Evolutionary conservation across 148 eudicot genomes (phyloP), one percentile per base, ranked within the genome.

Genomic region (Cornus florida): DNA sequence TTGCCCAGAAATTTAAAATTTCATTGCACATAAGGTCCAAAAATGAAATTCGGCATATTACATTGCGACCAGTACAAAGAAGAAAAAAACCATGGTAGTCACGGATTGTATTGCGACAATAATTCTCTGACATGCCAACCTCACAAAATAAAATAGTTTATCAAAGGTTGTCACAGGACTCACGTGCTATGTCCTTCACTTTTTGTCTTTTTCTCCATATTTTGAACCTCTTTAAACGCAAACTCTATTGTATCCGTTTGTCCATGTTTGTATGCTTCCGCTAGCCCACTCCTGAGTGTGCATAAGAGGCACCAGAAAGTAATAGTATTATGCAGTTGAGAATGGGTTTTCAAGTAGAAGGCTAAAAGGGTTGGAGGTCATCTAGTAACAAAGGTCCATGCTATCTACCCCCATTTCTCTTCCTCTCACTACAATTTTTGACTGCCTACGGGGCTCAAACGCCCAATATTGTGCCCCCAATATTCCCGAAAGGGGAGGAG

Each of bases 81-180:
- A 38, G 38, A 35, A 35, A 0, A 35, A 43, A 43, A 43, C 10
- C n/a, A 13, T 79, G 64, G 62, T 74, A 12, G 70, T 65, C 70
- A 70, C 60, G 22, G 23, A n/a, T 62, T 62, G 66, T 19, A 62
- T 62, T 3, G 66, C 8, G 66, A 62, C 66, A 62, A 62, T 24
- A 46, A 68, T 72, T 22, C 31, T 41, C 62, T 68, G 77, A 82
- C 81, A 82, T 78, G 79, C 78, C 78, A 82, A 74, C 85, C 78
- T 78, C 23, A 70, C 57, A 79, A n/a, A 19, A 75, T 69, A 17
- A 3, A 17, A 62, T 62, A 62, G 22, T 17, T 62, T 62, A 62
- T 1, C 20, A 5, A 24, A 78, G 28, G 67, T 68, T 60, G 71
- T 78, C 75, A 35, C 38, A 35, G 38, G 4, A 43, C 48, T 43